Conservation (phyloP, 2,329 filamentous ascomycete genomes). For the Sporothrix inflata region DNA sequence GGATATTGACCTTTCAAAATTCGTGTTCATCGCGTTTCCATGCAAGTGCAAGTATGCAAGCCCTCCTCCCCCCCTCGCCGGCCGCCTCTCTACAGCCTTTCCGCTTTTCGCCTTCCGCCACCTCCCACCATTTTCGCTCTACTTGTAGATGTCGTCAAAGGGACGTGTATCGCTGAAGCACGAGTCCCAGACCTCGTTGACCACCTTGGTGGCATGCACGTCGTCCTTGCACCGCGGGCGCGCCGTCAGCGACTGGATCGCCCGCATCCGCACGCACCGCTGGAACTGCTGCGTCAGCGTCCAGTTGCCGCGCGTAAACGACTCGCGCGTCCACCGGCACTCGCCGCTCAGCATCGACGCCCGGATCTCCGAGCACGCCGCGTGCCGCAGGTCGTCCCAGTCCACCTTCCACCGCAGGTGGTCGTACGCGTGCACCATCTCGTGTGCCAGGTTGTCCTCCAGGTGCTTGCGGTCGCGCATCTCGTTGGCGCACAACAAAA, state of each 20-base stretch:
- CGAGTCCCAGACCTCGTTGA: conserved; percentile 98
- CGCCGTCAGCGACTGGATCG: conserved; percentile 76
- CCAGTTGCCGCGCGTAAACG: conserved; percentile 83
- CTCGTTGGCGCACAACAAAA: conserved; percentile 90
- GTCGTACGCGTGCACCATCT: conserved; percentile 98
- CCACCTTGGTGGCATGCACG: conserved; percentile 80
- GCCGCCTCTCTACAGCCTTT: not conserved
- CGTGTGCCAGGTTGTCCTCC: conserved; percentile 93
- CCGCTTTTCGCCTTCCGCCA: not conserved
- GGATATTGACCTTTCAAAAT: conserved; percentile 13
- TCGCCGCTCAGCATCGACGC: conserved; percentile 92
- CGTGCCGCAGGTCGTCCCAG: conserved; percentile 78
- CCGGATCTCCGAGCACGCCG: conserved; percentile 95
- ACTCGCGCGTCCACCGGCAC: conserved; percentile 86
- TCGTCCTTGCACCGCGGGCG: conserved; percentile 83
- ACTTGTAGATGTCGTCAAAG: conserved; percentile 95
- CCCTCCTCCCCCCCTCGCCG: not conserved
- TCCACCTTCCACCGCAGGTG: conserved; percentile 90
- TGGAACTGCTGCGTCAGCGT: conserved; percentile 91
- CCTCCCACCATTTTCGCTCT: conserved; percentile 40
- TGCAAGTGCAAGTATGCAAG: not conserved
- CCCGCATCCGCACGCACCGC: conserved; percentile 82
- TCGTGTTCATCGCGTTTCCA: conserved; percentile 11
- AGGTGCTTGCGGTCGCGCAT: conserved; percentile 77
- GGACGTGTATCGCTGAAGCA: conserved; percentile 93